Percentiles rank a stretch among this genome's conserved stretches.
These are phyloP conservation scores for Thelonectria rubi DNA, from an alignment of 2,329 filamentous ascomycete species.

Conservation along the genomic window DNA sequence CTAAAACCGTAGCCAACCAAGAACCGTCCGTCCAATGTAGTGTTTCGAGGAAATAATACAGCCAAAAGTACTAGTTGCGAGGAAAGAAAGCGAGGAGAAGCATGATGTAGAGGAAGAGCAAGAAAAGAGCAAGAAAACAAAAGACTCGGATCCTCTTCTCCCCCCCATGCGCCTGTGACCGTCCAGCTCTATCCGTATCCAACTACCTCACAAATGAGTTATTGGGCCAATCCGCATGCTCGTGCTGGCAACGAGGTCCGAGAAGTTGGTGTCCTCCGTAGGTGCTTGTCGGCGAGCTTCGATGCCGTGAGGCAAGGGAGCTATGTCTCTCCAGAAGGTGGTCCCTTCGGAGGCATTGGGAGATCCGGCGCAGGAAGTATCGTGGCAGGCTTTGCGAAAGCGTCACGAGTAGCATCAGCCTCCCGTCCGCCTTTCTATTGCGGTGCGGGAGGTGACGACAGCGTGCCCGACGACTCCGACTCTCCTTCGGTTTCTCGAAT, in stretches of 20 bases:
- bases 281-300: not conserved
- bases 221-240: conserved; percentile 14
- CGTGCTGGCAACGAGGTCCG: conserved; percentile 1
- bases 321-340: too few species aligned
- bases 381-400: not conserved
- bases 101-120: not conserved
- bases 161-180: conserved; percentile 26
- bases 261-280: not conserved
- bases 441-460: conserved; percentile 61
- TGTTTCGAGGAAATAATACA: conserved; percentile 41
- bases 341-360: too few species aligned
- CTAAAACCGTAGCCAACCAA: conserved; percentile 39
- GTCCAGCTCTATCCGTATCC: conserved; percentile 41
- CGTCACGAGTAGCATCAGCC: not conserved
- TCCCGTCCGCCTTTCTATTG: conserved; percentile 16
- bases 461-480: conserved; percentile 65
- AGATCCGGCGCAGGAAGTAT: not conserved
- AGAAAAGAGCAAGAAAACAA: not conserved
- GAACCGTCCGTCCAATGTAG: conserved; percentile 40
- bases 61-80: conserved; percentile 26
- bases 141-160: not conserved
- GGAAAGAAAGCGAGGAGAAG: conserved; percentile 16
- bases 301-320: too few species aligned
- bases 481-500: conserved; percentile 60
- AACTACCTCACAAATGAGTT: conserved; percentile 27